phyloP scores from a whole-genome alignment of 805 yeast species.

The Saccharomycopsis sp. region DNA sequence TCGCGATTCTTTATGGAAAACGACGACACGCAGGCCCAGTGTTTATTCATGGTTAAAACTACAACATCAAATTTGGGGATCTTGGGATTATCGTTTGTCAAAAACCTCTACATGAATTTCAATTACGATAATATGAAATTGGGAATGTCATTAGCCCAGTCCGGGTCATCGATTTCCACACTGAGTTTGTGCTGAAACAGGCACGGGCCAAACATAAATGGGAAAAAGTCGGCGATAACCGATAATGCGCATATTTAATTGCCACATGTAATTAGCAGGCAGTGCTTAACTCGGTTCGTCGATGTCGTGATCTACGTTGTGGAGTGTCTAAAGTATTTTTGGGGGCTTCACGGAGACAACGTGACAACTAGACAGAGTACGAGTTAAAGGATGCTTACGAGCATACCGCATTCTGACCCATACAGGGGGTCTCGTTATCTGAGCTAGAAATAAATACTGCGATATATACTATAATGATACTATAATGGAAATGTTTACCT shows the following conservation, averaged over 20 bases:
- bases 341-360: too few relatives aligned
- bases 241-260: neutral
- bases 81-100: neutral
- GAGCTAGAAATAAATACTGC: too few relatives aligned
- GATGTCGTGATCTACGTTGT: too few relatives aligned
- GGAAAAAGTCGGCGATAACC: neutral
- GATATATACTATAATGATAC: too few relatives aligned
- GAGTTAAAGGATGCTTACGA: neutral
- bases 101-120: neutral
- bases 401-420: neutral
- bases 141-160: neutral
- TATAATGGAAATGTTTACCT: too few relatives aligned
- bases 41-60: neutral
- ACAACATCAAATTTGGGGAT: neutral
- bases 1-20: neutral
- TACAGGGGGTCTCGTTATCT: too few relatives aligned
- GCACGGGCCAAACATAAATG: too few relatives aligned
- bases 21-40: neutral
- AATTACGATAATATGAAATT: slow-evolving; percentile 1
- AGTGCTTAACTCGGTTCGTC: too few relatives aligned
- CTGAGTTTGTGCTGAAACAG: neutral
- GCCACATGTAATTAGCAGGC: too few relatives aligned
- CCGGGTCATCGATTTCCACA: neutral
- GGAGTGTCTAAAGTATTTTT: too few relatives aligned
- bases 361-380: too few relatives aligned